Evolutionary conservation across 1,139 yeast genomes (phyloP), one percentile per base, ranked within the genome.

Genomic region (Magnusiomyces paraingens): DNA sequence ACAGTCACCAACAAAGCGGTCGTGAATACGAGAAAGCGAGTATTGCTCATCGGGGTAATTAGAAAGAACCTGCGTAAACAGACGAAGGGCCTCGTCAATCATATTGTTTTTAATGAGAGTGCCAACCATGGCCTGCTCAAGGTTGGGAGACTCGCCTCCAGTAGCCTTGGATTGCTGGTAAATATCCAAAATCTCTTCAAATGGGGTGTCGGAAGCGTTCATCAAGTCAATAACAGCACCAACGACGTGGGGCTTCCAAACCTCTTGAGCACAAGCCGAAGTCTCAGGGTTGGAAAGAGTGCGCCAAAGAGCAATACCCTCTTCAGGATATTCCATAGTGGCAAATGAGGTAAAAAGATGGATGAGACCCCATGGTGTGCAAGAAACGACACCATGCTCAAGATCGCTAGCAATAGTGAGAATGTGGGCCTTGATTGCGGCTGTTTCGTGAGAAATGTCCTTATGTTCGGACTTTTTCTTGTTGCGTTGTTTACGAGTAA

Each of bases 1-100:
- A 68, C 91, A 85, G 60, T 82, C 83, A 50, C 96, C 95, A 64
- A 90, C 84, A 64, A 90, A 89, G 1, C 86, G 78, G 59, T 85
- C 76, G 70, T 86, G 95, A 51, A 86, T 82, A 68, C 84, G 86
- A 49, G 79, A 74, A 65, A 81, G 68, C 54, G 80, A 76, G 55
- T 81, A 75, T 50, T 68, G 66, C 62, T 69, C 64, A 64, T 58
- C 55, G 46, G 63, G 62, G 49, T 59, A 70, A 51, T 59, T 67
- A 59, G 59, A 67, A 62, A 62, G 68, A 65, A 80, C 65, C 52
- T 74, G 74, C 55, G 73, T 72, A 63, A 79, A 81, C 43, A 79
- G 67, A 39, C 68, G 69, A 56, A 80, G 62, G 2, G 87, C 86
- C 62, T 76, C 76, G 48, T 76, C 74, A 38, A 75, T 73, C 58